These are phyloP conservation scores for Lasiosphaeriaceae sp. DNA, from an alignment of 495 filamentous ascomycete genomes.

Conservation along the genomic window DNA sequence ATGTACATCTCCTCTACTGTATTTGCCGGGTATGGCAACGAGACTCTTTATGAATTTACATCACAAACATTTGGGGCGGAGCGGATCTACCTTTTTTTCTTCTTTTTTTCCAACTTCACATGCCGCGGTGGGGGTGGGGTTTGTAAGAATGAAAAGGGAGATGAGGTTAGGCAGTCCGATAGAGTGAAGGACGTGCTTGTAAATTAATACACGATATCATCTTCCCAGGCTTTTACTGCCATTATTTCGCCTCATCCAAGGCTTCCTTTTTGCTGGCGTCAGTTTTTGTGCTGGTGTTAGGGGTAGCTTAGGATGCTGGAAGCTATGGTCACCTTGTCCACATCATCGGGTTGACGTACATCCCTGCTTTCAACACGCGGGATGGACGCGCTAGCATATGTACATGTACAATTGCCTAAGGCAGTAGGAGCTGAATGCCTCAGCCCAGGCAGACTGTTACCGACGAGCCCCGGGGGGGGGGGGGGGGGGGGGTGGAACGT, in stretches of 20 bases:
- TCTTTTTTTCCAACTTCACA: no score
- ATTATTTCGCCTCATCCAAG: not conserved
- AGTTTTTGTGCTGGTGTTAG: not conserved
- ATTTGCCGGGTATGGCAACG: no score
- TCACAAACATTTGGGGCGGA: no score
- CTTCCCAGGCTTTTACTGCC: no score
- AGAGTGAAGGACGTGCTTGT: no score
- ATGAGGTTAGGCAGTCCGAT: no score
- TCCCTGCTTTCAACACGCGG: not conserved
- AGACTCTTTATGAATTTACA: no score
- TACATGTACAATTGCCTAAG: conserved; percentile 18
- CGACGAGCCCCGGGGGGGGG: not conserved
- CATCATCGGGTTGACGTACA: not conserved
- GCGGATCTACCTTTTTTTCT: no score
- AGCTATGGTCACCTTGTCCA: not conserved
- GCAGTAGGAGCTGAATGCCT: not conserved
- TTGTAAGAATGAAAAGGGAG: no score
- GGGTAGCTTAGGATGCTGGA: not conserved
- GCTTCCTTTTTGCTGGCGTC: not conserved
- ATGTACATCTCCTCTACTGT: no score
- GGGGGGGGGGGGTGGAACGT: not conserved
- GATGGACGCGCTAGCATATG: not conserved
- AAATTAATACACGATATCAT: no score
- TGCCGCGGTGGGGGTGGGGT: no score
- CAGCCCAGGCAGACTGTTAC: not conserved